Evolutionary conservation across 2,329 filamentous ascomycete genomes (phyloP).

Genomic region (Aspergillus neoniger): DNA sequence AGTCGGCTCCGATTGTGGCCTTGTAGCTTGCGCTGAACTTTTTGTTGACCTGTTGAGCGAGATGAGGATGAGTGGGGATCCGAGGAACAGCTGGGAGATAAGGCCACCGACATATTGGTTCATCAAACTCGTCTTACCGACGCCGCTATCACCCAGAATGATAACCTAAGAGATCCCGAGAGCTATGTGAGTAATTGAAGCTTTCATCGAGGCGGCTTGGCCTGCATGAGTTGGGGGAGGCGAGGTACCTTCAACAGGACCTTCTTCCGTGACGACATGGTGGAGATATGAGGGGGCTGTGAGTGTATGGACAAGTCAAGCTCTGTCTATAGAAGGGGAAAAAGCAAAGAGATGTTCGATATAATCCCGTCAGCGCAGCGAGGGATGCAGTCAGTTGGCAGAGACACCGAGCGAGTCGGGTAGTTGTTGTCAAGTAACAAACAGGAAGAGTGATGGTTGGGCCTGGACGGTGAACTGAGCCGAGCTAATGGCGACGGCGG

Average conservation of each 20-base stretch:
- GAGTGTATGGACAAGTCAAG: constrained; percentile 7
- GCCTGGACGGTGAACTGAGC: constrained; percentile 13
- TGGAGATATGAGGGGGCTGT: constrained; percentile 9
- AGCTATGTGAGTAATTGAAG: constrained; percentile 13
- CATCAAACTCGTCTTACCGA: constrained; percentile 99
- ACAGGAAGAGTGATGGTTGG: constrained; percentile 14
- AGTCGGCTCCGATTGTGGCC: constrained; percentile 97
- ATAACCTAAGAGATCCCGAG: constrained; percentile 70
- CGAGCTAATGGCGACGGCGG: constrained; percentile 17
- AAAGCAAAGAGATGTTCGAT: not conserved
- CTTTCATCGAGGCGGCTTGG: not conserved
- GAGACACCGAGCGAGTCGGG: not conserved
- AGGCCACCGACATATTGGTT: constrained; percentile 92
- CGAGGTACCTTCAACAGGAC: constrained; percentile 76
- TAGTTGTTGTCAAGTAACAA: constrained; percentile 2
- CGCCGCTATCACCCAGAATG: constrained; percentile 97
- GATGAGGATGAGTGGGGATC: constrained; percentile 18
- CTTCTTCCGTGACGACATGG: constrained; percentile 84
- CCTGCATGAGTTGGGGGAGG: not conserved
- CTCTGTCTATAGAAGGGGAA: not conserved
- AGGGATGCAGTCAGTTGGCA: constrained; percentile 1
- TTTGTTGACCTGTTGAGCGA: constrained; percentile 81
- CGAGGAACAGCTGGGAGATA: constrained; percentile 1
- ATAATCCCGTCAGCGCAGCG: not conserved
- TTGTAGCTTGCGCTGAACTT: constrained; percentile 99